Conservation (phyloP, 805 yeast genomes). For the Candida awuae region DNA sequence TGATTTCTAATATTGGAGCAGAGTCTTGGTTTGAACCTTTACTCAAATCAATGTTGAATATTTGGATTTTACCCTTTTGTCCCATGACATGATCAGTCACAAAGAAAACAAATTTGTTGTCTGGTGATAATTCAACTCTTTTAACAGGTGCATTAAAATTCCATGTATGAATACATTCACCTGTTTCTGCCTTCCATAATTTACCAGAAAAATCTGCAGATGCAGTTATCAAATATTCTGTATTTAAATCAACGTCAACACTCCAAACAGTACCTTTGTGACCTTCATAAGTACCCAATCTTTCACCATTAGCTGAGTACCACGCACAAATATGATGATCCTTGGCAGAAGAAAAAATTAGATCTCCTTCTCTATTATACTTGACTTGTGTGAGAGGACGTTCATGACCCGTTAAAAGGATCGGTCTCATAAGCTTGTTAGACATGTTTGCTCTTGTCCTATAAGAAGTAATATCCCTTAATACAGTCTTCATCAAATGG, state of each 20-base stretch:
- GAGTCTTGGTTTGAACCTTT: constrained; percentile 32
- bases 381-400: constrained; percentile 96
- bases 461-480: not conserved
- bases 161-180: constrained; percentile 68
- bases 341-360: constrained; percentile 85
- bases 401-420: constrained; percentile 85
- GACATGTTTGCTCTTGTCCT: constrained; percentile 5
- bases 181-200: constrained; percentile 77
- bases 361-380: constrained; percentile 91
- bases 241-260: constrained; percentile 69
- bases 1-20: constrained; percentile 53
- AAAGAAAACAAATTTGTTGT: constrained; percentile 58
- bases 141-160: constrained; percentile 78
- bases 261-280: constrained; percentile 96
- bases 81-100: constrained; percentile 93
- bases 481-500: too few species aligned
- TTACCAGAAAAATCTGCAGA: constrained; percentile 83
- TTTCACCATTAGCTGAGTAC: constrained; percentile 93
- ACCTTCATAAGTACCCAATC: constrained; percentile 84
- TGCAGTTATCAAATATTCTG: constrained; percentile 75
- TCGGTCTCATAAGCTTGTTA: constrained; percentile 48
- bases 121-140: constrained; percentile 79
- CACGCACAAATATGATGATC: constrained; percentile 86
- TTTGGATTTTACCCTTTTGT: constrained; percentile 62
- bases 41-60: constrained; percentile 51